Percentiles rank a stretch among this genome's conserved stretches.
Evolutionary conservation across 345 rosid species (phyloP).

Genomic region (Raphanus sativus): DNA sequence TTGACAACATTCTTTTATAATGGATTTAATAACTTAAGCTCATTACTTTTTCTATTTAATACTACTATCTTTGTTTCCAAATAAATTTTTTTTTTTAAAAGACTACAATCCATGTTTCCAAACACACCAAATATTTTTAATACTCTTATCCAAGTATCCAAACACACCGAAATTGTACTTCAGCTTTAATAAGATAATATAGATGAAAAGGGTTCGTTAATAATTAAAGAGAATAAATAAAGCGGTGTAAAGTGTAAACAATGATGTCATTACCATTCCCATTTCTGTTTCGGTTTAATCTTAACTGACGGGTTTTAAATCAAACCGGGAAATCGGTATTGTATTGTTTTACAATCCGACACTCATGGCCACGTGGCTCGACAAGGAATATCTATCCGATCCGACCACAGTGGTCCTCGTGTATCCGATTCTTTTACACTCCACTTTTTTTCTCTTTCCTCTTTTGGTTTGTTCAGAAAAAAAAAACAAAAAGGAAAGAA

Average conservation of each 20-base stretch:
- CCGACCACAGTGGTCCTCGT: conserved; percentile 21
- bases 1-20: too few species aligned
- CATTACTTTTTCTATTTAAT: too few species aligned
- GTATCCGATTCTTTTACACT: neutral
- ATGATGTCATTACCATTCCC: conserved; percentile 38
- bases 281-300: neutral
- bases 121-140: too few species aligned
- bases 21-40: too few species aligned
- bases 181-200: too few species aligned
- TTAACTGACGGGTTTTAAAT: neutral
- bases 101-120: too few species aligned
- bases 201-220: neutral
- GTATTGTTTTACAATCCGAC: neutral
- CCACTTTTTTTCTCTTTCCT: neutral
- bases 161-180: too few species aligned
- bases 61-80: too few species aligned
- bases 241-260: neutral
- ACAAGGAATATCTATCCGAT: neutral
- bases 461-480: neutral
- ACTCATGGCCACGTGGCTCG: conserved; percentile 11
- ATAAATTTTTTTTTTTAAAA: too few species aligned
- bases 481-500: neutral
- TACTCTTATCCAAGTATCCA: too few species aligned
- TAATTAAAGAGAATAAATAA: neutral
- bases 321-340: neutral